Conservation (phyloP, 2,329 filamentous ascomycete genomes). For the Penicillium occitanis region DNA sequence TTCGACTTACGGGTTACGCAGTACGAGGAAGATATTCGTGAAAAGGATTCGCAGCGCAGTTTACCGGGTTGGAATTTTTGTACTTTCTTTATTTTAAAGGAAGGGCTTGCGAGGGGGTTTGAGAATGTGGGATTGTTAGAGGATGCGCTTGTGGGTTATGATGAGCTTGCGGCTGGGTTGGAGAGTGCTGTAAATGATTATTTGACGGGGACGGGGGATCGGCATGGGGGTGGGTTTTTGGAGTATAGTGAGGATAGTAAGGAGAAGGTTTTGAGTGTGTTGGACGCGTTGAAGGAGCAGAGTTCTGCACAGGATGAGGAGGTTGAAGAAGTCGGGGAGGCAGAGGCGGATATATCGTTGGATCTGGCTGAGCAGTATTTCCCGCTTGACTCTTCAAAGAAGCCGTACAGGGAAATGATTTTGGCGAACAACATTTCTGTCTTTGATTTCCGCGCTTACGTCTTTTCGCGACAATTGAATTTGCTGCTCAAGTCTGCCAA, state of each 20-base stretch:
- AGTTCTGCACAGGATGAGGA: constrained; percentile 10
- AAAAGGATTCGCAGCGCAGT: constrained; percentile 82
- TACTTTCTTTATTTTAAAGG: constrained; percentile 97
- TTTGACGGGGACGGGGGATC: constrained; percentile 58
- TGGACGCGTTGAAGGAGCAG: constrained; percentile 37
- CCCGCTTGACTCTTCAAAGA: constrained; percentile 58
- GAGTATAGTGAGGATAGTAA: constrained; percentile 72
- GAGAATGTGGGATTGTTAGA: constrained; percentile 95
- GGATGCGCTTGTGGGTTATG: constrained; percentile 90
- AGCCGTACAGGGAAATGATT: constrained; percentile 88
- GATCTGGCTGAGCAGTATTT: constrained; percentile 35
- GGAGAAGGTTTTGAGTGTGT: constrained; percentile 55
- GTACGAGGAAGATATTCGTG: constrained; percentile 95
- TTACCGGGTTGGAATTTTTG: constrained; percentile 99
- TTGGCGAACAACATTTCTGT: constrained; percentile 91
- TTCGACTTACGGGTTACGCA: constrained; percentile 89
- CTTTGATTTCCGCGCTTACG: constrained; percentile 92
- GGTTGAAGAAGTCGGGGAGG: constrained; percentile 32
- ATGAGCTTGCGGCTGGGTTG: constrained; percentile 85
- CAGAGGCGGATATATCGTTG: constrained; percentile 31
- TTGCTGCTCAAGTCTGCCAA: constrained; percentile 82
- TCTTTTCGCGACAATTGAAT: constrained; percentile 85
- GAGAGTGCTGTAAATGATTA: constrained; percentile 80
- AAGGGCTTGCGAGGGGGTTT: constrained; percentile 88
- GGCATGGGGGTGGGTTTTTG: constrained; percentile 71